Percentiles rank a stretch among this genome's conserved stretches.
These are phyloP conservation scores for Fraxinus latifolia DNA, from an alignment of 305 asterid genomes.

Conservation along the genomic window DNA sequence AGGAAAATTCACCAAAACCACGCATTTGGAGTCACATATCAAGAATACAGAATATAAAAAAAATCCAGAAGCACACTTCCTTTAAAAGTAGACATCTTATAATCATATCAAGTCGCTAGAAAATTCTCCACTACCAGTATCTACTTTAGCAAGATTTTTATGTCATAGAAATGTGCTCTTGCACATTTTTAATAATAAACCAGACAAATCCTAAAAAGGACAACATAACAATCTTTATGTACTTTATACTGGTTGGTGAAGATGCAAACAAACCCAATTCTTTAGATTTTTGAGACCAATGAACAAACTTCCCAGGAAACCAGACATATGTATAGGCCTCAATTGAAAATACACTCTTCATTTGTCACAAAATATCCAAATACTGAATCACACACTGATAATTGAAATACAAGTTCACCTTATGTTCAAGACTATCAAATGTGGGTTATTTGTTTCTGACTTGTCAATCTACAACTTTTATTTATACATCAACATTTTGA, in stretches of 20 bases:
- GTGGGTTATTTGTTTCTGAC: not conserved
- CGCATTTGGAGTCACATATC: not conserved
- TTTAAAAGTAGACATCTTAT: not conserved
- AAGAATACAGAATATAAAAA: not conserved
- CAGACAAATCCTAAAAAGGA: not conserved
- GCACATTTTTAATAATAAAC: not conserved
- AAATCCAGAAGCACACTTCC: not conserved
- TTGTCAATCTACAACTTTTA: not conserved
- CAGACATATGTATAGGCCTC: not conserved
- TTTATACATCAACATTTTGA: not conserved
- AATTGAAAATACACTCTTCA: not conserved
- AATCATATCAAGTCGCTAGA: not conserved
- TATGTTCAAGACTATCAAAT: not conserved
- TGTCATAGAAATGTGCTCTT: not conserved
- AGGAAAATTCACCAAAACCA: not conserved
- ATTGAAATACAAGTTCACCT: not conserved
- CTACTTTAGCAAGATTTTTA: not conserved
- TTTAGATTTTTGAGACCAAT: not conserved
- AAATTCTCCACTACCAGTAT: not conserved
- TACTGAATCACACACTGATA: not conserved
- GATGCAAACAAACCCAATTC: not conserved
- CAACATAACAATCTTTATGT: not conserved
- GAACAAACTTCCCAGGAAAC: not conserved
- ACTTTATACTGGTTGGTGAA: not conserved
- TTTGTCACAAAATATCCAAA: not conserved